Evolutionary conservation across 2,329 filamentous ascomycete species (phyloP), one percentile per base, ranked within the genome.

Genomic region (Fusarium multiceps): DNA sequence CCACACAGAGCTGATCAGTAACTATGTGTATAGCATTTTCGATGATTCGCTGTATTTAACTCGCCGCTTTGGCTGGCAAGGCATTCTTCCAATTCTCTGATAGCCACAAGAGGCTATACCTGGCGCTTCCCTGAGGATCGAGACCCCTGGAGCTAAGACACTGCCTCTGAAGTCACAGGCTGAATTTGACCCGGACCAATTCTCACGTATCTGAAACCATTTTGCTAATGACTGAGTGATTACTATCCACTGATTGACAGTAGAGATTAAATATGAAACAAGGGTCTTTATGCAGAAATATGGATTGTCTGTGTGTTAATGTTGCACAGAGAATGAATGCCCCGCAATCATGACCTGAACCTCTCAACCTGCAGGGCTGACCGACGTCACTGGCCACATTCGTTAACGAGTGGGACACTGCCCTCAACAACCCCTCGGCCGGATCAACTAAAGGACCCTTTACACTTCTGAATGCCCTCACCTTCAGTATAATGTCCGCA

Each of bases 401-500:
- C 41, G 40, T 27, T 27, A 23, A 50, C 37, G 48, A 50, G 49
- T 51, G 49, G 49, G 49, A 51, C 49, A 51, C 11, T 37, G 4
- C 23, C 47, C 59, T 64, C 28, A 34, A 56, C 49, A 40, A 28
- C 47, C 40, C 37, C 14, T 59, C 54, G 53, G 60, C 46, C 42
- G 47, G 56, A 67, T 45, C 37, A 66, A 62, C 45, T 30, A 53
- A 37, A 37, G 42, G 53, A 42, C 18, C 34, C 37, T 16, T 45
- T 27, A 28, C 34, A 51, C 56, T 41, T 50, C 51, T 28, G 55
- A 55, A 62, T 56, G 50, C 34, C 48, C 45, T 63, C 57, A 55
- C 12, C 14, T 6, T 18, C 27, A 50, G 37, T 20, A 49, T 37
- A 53, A 94, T 94, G 92, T 87, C 92, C 48, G 87, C 90, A 30